A percentile compares a stretch with the other conserved stretches of the same genome.
Evolutionary conservation across 139 green algal genomes (phyloP).

Genomic region (Chlamydomonas sp.): DNA sequence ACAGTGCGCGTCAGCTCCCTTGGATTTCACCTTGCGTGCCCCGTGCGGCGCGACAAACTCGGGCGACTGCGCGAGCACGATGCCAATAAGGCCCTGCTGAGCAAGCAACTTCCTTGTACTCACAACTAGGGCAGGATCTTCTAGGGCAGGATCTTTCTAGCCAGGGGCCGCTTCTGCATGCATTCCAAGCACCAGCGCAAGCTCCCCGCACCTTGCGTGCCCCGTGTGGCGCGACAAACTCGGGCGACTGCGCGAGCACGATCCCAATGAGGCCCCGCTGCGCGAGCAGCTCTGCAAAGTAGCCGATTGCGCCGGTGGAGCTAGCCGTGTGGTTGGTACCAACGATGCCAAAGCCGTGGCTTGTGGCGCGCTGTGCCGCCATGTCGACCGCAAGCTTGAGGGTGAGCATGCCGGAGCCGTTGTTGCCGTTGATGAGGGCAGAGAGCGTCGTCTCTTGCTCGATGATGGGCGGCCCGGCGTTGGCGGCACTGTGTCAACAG

Average conservation of each 20-base stretch:
- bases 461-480: constrained; percentile 17
- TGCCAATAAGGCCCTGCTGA: constrained; percentile 61
- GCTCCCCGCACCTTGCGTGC: no score
- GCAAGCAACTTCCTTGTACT: no score
- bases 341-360: constrained; percentile 58
- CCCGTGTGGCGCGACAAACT: constrained; percentile 71
- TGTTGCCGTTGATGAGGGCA: constrained; percentile 58
- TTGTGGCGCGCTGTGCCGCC: constrained; percentile 45
- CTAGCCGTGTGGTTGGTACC: constrained; percentile 64
- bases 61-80: constrained; percentile 65
- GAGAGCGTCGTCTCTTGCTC: constrained; percentile 52
- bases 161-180: no score
- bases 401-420: constrained; percentile 59
- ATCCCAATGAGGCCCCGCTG: constrained; percentile 58
- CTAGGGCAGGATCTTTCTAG: no score
- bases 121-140: no score
- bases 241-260: constrained; percentile 63
- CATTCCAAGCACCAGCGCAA: no score
- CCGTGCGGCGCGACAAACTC: constrained; percentile 74
- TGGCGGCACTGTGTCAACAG: background rate
- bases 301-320: constrained; percentile 63
- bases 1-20: no score
- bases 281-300: constrained; percentile 52
- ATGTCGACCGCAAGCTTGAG: constrained; percentile 47
- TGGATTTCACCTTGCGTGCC: no score